A percentile compares a stretch with the other conserved stretches of the same genome.
Evolutionary conservation across 2,329 filamentous ascomycete genomes (phyloP).

Genomic region (Madurella mycetomatis): DNA sequence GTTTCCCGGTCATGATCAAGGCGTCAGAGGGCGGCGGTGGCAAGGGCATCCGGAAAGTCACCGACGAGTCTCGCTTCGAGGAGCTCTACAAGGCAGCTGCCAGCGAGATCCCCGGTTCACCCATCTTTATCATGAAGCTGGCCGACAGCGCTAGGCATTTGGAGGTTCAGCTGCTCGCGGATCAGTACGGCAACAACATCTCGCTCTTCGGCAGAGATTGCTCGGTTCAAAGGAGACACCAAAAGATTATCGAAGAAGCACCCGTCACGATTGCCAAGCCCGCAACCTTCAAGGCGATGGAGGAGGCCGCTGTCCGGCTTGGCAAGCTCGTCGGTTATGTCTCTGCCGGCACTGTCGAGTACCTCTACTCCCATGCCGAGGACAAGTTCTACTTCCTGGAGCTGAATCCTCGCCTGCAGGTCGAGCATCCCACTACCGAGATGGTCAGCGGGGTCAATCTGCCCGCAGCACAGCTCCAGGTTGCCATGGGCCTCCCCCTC

Average conservation of each 20-base stretch:
- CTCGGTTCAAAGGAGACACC: constrained; percentile 95
- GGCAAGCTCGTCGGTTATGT: constrained; percentile 96
- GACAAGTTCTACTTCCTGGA: constrained; percentile 99
- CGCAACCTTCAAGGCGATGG: constrained; percentile 90
- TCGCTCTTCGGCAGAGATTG: constrained; percentile 98
- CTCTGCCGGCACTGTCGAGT: constrained; percentile 97
- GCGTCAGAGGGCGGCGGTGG: constrained; percentile 99
- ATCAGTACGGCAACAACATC: constrained; percentile 99
- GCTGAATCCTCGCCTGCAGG: constrained; percentile 96
- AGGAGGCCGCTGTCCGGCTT: constrained; percentile 89
- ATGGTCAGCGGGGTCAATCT: constrained; percentile 99
- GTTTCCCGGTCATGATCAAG: constrained; percentile 99
- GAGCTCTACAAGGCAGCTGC: constrained; percentile 91
- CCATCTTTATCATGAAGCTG: constrained; percentile 99
- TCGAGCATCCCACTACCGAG: constrained; percentile 98
- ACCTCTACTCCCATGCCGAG: constrained; percentile 94
- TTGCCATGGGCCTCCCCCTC: constrained; percentile 96
- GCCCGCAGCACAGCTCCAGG: constrained; percentile 93
- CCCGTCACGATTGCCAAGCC: constrained; percentile 93
- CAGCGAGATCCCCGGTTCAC: constrained; percentile 95
- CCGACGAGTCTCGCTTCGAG: constrained; percentile 78
- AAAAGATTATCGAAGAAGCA: constrained; percentile 99
- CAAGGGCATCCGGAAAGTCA: constrained; percentile 97
- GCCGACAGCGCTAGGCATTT: constrained; percentile 94
- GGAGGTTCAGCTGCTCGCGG: constrained; percentile 93